Conservation (phyloP, 306 rosid species). For the Mimosa pudica region DNA sequence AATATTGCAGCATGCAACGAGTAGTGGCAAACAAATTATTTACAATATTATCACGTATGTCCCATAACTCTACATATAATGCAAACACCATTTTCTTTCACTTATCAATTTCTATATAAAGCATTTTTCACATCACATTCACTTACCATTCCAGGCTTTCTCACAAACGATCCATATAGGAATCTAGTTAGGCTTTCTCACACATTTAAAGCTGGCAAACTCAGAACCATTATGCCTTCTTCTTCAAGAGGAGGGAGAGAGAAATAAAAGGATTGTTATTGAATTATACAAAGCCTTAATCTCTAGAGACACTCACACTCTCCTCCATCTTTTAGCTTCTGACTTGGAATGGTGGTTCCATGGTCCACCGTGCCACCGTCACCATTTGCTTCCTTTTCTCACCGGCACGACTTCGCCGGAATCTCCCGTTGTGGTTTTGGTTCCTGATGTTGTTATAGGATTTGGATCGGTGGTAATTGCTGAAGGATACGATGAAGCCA, state of each 20-base stretch:
- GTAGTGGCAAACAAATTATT: no score
- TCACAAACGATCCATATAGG: neutral
- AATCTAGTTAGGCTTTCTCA: neutral
- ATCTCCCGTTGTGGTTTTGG: constrained; percentile 21
- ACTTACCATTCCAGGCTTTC: neutral
- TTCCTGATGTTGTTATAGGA: constrained; percentile 49
- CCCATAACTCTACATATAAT: no score
- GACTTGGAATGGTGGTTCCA: constrained; percentile 91
- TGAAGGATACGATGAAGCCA: constrained; percentile 59
- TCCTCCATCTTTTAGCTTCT: constrained; percentile 51
- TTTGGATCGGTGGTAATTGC: constrained; percentile 64
- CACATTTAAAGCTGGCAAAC: constrained; percentile 41
- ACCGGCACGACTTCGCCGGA: constrained; percentile 31
- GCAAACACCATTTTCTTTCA: neutral
- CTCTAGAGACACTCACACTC: constrained; percentile 44
- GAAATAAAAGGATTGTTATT: constrained; percentile 40
- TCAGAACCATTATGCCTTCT: constrained; percentile 24
- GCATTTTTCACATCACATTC: neutral
- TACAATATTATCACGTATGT: no score
- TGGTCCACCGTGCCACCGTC: constrained; percentile 65
- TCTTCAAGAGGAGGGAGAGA: constrained; percentile 38
- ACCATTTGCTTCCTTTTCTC: constrained; percentile 61
- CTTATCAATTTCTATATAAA: neutral
- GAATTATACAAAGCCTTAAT: constrained; percentile 59
- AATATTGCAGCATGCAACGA: neutral